Evolutionary conservation across 305 asterid species (phyloP).

Genomic region (Fraxinus latifolia): DNA sequence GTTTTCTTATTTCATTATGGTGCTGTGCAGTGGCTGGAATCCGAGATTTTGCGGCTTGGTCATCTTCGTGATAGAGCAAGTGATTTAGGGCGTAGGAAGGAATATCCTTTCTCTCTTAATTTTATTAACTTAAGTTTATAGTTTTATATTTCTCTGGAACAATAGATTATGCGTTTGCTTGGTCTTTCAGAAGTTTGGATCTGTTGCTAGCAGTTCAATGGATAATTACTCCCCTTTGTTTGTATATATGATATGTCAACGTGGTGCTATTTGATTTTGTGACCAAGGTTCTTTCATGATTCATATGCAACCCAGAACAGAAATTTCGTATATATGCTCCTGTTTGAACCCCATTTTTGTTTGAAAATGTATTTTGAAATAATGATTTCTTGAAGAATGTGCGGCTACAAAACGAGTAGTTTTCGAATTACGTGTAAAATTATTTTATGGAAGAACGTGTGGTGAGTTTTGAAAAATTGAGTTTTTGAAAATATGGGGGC

Average conservation of each 20-base stretch:
- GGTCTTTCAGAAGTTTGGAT: slow-evolving; percentile 1
- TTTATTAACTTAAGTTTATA: background rate
- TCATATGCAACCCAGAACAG: background rate
- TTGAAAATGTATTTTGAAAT: background rate
- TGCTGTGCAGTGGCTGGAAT: slow-evolving; percentile 86
- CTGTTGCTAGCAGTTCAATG: slow-evolving; percentile 9
- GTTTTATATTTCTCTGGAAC: slow-evolving; percentile 5
- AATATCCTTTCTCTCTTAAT: slow-evolving; percentile 67
- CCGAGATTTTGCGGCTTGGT: slow-evolving; percentile 78
- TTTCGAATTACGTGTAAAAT: background rate
- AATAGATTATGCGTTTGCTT: slow-evolving; percentile 6
- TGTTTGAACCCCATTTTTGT: background rate
- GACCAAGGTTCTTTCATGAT: background rate
- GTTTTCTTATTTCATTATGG: slow-evolving; percentile 17
- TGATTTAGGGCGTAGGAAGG: slow-evolving; percentile 90
- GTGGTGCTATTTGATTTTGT: background rate
- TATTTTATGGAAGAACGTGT: background rate
- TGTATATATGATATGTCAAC: background rate
- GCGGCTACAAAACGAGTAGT: background rate
- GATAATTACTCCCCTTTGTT: background rate
- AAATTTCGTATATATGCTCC: background rate
- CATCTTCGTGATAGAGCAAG: slow-evolving; percentile 99
- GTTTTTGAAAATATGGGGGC: background rate
- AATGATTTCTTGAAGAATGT: background rate
- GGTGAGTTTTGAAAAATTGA: background rate